Evolutionary conservation across 2,329 filamentous ascomycete genomes (phyloP), one percentile per base, ranked within the genome.

Genomic region (Penicillium sumatraense): DNA sequence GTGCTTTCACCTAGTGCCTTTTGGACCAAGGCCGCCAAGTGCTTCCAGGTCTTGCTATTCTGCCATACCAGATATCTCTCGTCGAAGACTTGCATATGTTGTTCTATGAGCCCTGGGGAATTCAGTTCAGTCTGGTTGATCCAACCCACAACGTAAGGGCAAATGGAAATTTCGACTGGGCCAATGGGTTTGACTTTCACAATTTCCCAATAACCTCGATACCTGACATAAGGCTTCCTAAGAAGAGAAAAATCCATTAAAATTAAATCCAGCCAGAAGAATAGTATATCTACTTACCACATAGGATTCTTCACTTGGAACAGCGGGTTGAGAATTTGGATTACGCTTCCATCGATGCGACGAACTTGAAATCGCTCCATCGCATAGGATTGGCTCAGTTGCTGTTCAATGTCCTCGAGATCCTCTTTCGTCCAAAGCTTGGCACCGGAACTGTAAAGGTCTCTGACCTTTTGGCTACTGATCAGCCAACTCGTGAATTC

Each of bases 71-170:
- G 51, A 33, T 56, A 0, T 56, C 61, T 64, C 50, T 59, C 51
- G 23, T 64, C 50, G 51, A 61, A 64, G 48, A 56, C 52, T 61
- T 64, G 48, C 18, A 47, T 53, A 51, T 60, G 60, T 33, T 62
- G 48, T 58, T 50, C 26, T 59, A 61, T 55, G 54, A 61, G 52
- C 60, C 58, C 60, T 56, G 56, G 58, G 48, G 62, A 64, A 54
- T 59, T 54, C 50, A 40, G 54, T 55, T 44, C 48, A 52, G 60
- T 62, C 50, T 27, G 56, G 55, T 64, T 62, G 38, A 29, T 64
- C 61, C 56, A 64, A 54, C 61, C 60, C 44, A 64, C 54, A 51
- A 64, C 53, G 13, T 64, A 64, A 56, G 61, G 61, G 56, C 56
- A 62, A 29, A 59, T 49, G 42, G 61, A 62, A 21, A 54, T 62